Base-by-base conservation (phyloP, 1,139 yeast species). In the Geotrichum siamense region DNA sequence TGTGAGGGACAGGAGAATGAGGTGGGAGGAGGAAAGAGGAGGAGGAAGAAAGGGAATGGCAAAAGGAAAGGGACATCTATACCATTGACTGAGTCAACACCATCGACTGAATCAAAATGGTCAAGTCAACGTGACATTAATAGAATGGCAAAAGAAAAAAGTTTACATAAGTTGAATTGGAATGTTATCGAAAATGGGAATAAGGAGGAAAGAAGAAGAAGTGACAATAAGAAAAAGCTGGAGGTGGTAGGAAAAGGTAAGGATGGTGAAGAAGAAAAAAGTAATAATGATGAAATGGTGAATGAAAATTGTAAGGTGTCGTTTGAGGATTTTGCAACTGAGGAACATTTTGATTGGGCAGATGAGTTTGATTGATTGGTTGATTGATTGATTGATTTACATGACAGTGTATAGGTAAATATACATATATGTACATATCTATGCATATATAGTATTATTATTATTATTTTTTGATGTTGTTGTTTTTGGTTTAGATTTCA, bases 331-430 rank as follows among this genome's bases (percentile, higher is more conserved):
- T n/a, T n/a, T n/a, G n/a, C n/a, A n/a, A n/a, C n/a, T n/a, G n/a
- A n/a, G 23, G 39, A 37, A 26, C 39, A 38, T 20, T 48, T 51
- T 28, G 43, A 49, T 40, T 51, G 54, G 54, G 53, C 54, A 13
- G 54, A 51, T 33, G 53, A 51, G 8, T 51, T 50, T 9, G 47
- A 45, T n/a, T n/a, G n/a, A n/a, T n/a, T n/a, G n/a, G n/a, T n/a
- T n/a, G n/a, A n/a, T n/a, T n/a, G n/a, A n/a, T n/a, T n/a, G n/a
- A n/a, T n/a, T n/a, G n/a, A n/a, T n/a, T n/a, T n/a, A n/a, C n/a
- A n/a, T n/a, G n/a, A n/a, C n/a, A n/a, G n/a, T n/a, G n/a, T n/a
- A n/a, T n/a, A n/a, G n/a, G n/a, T n/a, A n/a, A n/a, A n/a, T n/a
- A n/a, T n/a, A n/a, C n/a, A n/a, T n/a, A n/a, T n/a, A n/a, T n/a